Conservation (phyloP, 139 green algal genomes). For the Coelastrella sp. region DNA sequence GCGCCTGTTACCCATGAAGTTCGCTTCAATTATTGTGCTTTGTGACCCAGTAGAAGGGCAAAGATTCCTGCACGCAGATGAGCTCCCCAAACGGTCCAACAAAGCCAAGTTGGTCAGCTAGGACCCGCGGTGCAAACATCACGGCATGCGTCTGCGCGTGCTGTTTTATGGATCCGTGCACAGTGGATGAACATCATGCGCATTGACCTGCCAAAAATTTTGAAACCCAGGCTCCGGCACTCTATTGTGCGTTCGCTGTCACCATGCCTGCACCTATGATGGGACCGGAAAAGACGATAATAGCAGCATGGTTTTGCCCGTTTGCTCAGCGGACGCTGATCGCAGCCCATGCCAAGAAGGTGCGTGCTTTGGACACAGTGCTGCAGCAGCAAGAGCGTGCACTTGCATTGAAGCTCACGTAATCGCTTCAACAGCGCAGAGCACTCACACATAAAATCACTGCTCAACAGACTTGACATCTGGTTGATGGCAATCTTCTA, state of each 20-base stretch:
- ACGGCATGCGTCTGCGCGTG: no score
- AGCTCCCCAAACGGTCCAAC: no score
- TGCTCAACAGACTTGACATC: not conserved
- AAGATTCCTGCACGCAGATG: no score
- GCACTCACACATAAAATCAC: not conserved
- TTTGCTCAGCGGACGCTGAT: conserved; percentile 46
- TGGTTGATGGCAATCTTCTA: not conserved
- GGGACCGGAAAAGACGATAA: not conserved
- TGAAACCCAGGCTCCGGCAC: no score
- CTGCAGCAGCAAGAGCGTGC: not conserved
- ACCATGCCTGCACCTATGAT: not conserved
- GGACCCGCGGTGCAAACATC: no score
- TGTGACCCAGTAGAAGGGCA: not conserved
- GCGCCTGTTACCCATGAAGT: not conserved
- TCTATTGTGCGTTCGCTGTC: not conserved
- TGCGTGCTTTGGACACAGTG: not conserved
- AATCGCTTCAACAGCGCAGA: not conserved
- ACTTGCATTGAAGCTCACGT: not conserved
- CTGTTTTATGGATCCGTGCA: no score
- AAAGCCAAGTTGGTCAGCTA: no score
- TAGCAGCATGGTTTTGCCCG: conserved; percentile 39
- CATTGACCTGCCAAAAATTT: no score
- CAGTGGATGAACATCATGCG: no score
- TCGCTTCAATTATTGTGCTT: not conserved
- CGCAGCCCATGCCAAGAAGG: conserved; percentile 19